A percentile compares a stretch with the other conserved stretches of the same genome.
These are phyloP conservation scores for Sodiomyces alkalinus DNA, from an alignment of 2,329 filamentous ascomycete species.

Conservation along the genomic window DNA sequence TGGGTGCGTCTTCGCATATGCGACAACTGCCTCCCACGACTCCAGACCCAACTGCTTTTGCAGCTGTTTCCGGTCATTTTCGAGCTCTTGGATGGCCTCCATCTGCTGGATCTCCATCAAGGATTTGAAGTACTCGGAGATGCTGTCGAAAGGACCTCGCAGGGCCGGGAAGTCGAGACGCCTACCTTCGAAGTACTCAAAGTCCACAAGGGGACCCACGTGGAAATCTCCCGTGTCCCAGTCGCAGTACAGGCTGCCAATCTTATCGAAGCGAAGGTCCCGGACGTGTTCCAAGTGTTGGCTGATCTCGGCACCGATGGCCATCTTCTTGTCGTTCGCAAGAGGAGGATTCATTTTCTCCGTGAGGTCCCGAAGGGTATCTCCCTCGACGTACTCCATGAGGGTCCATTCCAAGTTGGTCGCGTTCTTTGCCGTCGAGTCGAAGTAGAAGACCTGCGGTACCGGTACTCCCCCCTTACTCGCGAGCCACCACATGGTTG, in stretches of 20 bases:
- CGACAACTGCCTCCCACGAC: neutral
- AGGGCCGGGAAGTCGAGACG: neutral
- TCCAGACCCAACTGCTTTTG: neutral
- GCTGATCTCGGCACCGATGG: neutral
- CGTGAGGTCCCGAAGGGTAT: neutral
- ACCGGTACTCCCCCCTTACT: constrained; percentile 1
- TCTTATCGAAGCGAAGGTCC: neutral
- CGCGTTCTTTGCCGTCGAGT: constrained; percentile 5
- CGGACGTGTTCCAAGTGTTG: neutral
- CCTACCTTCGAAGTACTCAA: constrained; percentile 1
- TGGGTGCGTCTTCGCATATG: neutral
- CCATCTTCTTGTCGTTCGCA: neutral
- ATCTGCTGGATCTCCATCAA: neutral
- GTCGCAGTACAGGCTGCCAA: constrained; percentile 5
- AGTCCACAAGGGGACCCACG: constrained; percentile 1
- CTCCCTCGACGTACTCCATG: constrained; percentile 3
- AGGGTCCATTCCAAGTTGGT: constrained; percentile 8
- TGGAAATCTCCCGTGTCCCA: constrained; percentile 4
- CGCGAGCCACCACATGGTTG: constrained; percentile 4
- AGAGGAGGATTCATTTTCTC: too few species aligned
- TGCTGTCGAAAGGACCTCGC: constrained; percentile 1
- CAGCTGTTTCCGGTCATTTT: neutral
- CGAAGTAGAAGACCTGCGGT: constrained; percentile 4
- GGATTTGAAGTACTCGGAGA: constrained; percentile 1
- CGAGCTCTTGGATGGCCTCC: neutral